Base-by-base conservation (phyloP, 192 early-diverging fungal species). In the Polychytrium aggregatum region DNA sequence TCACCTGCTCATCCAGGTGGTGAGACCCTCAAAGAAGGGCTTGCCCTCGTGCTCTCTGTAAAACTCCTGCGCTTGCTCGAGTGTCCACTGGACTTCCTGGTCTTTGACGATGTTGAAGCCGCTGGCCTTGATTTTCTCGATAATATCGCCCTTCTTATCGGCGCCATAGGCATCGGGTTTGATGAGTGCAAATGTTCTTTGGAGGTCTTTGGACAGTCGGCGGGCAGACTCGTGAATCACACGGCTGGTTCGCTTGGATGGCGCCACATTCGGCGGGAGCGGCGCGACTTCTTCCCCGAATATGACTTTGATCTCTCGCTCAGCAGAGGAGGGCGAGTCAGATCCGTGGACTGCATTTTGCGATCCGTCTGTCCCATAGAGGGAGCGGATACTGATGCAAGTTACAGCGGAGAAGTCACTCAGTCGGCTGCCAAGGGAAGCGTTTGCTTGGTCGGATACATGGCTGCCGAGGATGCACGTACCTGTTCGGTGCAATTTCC, bases 311-410 rank as follows among this genome's bases (percentile, higher is more conserved):
- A 78, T 78, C 46, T 79, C 77, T 6, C 77, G 58, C 28, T 50
- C 60, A 0, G 77, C 77, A 7, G 66, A 73, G 26, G 46, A 21
- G 10, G 58, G 52, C 11, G 73, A 70, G 53, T 79, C 78, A 10
- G 78, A 80, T 0, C 78, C 78, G 49, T 80, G 78, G 0, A 80
- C 68, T 8, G 72, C 72, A 44, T 79, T 76, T 42, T 71, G 48
- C 2, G 67, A 63, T 10, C 72, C 76, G 45, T 76, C 70, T 20
- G 70, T 79, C 0, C 76, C 76, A 51, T 44, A 79, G 21, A 74
- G 33, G 0, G 76, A 72, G 11, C 69, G 60, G 34, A 71, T 64
- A 21, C 64, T 67, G 34, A 6, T 5, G 34, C 34, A 1, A 20
- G 41, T 20, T n/a, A n/a, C n/a, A n/a, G n/a, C n/a, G n/a, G n/a